phyloP scores from a whole-genome alignment of 352 stramenopile genomes.

The Globisporangium spiculum region DNA sequence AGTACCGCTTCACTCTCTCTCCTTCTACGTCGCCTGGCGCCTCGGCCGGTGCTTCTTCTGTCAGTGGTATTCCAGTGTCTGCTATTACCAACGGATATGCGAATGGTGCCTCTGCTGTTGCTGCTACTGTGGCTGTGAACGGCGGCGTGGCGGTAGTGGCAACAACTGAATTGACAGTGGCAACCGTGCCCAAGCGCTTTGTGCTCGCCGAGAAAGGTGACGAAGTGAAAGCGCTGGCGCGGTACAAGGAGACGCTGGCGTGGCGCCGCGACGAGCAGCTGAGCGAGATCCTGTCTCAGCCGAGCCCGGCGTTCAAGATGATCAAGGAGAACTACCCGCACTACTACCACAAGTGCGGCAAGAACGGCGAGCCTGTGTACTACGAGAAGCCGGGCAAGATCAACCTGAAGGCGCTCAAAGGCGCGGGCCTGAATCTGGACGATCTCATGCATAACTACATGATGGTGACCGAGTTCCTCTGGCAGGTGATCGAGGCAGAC shows the following conservation, averaged over 20 bases:
- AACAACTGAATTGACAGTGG: conserved; percentile 21
- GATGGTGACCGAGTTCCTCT: conserved; percentile 85
- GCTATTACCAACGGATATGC: conserved; percentile 1
- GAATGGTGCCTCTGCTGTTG: not conserved
- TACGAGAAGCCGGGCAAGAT: conserved; percentile 88
- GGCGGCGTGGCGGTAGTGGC: not conserved
- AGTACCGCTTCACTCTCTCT: conserved; percentile 55
- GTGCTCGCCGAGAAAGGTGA: conserved; percentile 81
- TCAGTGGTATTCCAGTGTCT: not conserved
- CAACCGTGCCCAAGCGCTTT: conserved; percentile 55
- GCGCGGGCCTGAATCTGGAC: conserved; percentile 65
- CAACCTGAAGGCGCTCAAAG: conserved; percentile 82
- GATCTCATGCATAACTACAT: conserved; percentile 86
- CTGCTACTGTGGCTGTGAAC: not conserved
- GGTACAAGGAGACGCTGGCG: conserved; percentile 70
- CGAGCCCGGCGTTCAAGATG: conserved; percentile 69
- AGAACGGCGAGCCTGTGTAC: conserved; percentile 80
- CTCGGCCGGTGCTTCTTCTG: not conserved
- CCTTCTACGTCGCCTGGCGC: not conserved
- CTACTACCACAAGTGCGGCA: conserved; percentile 87
- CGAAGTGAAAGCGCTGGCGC: conserved; percentile 49
- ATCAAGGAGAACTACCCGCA: conserved; percentile 92
- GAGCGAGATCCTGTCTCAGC: conserved; percentile 67
- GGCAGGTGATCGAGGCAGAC: conserved; percentile 81
- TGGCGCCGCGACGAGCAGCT: conserved; percentile 82